These are phyloP conservation scores for Globisporangium recalcitrans DNA, from an alignment of 352 stramenopile genomes.

Conservation along the genomic window DNA sequence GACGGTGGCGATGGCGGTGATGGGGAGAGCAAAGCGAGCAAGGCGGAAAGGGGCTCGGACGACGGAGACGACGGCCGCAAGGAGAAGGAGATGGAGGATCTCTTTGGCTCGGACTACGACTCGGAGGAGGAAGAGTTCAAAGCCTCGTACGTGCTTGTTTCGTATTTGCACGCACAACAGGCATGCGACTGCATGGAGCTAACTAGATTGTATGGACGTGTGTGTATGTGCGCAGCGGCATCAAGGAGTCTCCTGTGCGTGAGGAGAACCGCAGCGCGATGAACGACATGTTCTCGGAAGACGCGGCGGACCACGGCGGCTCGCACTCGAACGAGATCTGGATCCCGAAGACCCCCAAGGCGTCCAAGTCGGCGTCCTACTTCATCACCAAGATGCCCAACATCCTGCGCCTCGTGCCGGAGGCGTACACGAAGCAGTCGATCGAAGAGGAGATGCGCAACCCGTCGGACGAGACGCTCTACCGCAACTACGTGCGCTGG, in stretches of 20 bases:
- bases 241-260: slow-evolving; percentile 77
- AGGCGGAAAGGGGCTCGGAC: slow-evolving; percentile 26
- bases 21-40: slow-evolving; percentile 9
- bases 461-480: slow-evolving; percentile 77
- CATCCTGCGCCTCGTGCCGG: slow-evolving; percentile 73
- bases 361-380: slow-evolving; percentile 46
- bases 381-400: slow-evolving; percentile 86
- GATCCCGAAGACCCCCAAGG: slow-evolving; percentile 74
- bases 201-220: background rate
- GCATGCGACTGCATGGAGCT: background rate
- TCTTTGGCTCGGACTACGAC: slow-evolving; percentile 87
- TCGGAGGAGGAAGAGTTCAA: slow-evolving; percentile 88
- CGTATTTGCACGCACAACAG: background rate
- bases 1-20: slow-evolving; percentile 20
- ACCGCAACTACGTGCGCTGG: slow-evolving; percentile 86
- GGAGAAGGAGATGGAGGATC: slow-evolving; percentile 84
- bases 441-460: slow-evolving; percentile 82
- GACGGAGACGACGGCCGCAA: slow-evolving; percentile 37
- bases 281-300: slow-evolving; percentile 41
- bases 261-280: slow-evolving; percentile 40
- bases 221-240: slow-evolving; percentile 38
- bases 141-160: slow-evolving; percentile 49
- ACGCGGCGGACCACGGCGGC: slow-evolving; percentile 28
- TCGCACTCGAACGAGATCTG: slow-evolving; percentile 55
- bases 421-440: slow-evolving; percentile 68